Base-by-base conservation (phyloP, 2,329 filamentous ascomycete species). In the Arachnopeziza araneosa region DNA sequence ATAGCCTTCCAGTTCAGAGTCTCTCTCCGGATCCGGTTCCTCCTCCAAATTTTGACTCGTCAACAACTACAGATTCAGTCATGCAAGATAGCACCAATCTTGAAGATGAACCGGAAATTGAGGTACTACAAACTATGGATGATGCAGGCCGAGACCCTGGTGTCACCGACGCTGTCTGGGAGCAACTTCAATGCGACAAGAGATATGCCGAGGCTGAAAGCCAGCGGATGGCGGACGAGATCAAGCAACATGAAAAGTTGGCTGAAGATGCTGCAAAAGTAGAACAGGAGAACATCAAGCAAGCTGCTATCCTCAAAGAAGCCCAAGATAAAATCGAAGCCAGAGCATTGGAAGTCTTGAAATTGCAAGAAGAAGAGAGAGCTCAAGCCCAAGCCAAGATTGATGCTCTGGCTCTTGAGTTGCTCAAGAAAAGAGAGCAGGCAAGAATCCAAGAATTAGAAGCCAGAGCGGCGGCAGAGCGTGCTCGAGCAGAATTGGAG, bases 141-240 rank as follows among this genome's bases (percentile, higher is more conserved):
- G 22, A 52, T 61, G 1, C 60, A 66, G 4, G 59, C 58, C 78
- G 85, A 14, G 87, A 90, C 60, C 70, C 76, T 0, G 82, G 81
- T 0, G 85, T 89, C 0, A 80, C 77, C 4, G 84, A 89, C 54
- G 81, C 73, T 6, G 73, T 83, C 1, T 90, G 86, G 87, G 72
- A 78, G 1, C 82, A 87, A 64, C 80, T 89, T 0, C 77, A 85
- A 61, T 66, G 61, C 1, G 83, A 88, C 70, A 75, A 71, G 22
- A 63, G 71, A 23, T 17, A 70, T 67, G 63, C 68, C 56, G 57
- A 71, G 62, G n/a, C 67, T 14, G 17, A 44, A 23, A 57, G 22
- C 5, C 24, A 58, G 14, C 32, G 52, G 6, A 26, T 56, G 19
- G 56, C 63, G 52, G 64, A 74, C 22, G 60, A 63, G 48, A 19